phyloP scores from a whole-genome alignment of 768 basidiomycete genomes.

The Lactifluus subvellereus region DNA sequence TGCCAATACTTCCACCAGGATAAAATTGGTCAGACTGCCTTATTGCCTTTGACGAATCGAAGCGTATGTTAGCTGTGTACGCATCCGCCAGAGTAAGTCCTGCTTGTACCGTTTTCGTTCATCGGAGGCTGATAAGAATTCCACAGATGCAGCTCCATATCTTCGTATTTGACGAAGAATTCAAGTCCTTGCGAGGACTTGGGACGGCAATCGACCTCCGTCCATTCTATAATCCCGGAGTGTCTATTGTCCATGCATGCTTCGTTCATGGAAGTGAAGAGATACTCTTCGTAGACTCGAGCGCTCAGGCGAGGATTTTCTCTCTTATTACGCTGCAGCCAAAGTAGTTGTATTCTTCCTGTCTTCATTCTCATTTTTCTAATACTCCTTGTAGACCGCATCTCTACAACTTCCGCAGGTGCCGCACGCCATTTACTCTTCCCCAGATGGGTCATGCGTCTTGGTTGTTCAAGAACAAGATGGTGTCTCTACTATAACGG shows the following conservation, averaged over 20 bases:
- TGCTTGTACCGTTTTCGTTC: background rate
- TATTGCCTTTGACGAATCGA: conserved; percentile 49
- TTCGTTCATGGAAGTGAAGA: conserved; percentile 52
- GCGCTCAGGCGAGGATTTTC: conserved; percentile 42
- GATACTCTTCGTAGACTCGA: conserved; percentile 44
- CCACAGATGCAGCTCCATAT: conserved; percentile 37
- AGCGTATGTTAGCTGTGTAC: conserved; percentile 46
- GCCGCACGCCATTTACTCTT: conserved; percentile 37
- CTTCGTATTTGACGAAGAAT: conserved; percentile 44
- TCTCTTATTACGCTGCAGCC: conserved; percentile 51
- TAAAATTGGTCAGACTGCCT: conserved; percentile 44
- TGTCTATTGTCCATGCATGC: conserved; percentile 34
- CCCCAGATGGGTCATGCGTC: conserved; percentile 53
- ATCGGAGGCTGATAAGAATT: background rate
- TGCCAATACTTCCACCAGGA: conserved; percentile 35
- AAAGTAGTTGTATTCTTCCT: conserved; percentile 32
- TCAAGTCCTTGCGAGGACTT: conserved; percentile 36
- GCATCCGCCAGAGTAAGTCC: conserved; percentile 37
- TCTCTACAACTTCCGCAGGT: conserved; percentile 35
- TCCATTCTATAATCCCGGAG: conserved; percentile 37
- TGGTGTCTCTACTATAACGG: conserved; percentile 27
- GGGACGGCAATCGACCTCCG: conserved; percentile 40
- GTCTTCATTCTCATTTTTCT: background rate
- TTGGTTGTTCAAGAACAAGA: conserved; percentile 31
- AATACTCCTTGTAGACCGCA: conserved; percentile 34